Percentiles rank a stretch among this genome's conserved stretches.
Evolutionary conservation across 495 filamentous ascomycete species (phyloP).

Genomic region (Polyplosphaeria fusca): DNA sequence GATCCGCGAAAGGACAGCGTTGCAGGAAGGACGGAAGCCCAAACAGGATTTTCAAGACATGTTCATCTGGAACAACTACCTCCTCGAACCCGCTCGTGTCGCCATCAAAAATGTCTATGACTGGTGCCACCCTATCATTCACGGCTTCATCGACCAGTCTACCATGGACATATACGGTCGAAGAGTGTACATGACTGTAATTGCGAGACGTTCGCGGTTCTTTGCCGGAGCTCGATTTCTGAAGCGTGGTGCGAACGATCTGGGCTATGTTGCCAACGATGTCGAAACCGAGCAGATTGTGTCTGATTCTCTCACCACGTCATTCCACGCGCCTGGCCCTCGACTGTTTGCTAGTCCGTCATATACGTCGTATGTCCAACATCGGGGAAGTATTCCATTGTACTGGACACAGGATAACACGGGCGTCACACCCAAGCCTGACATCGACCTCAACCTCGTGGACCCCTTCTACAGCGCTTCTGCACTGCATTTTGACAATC

Average conservation of each 20-base stretch:
- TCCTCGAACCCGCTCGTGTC: constrained; percentile 70
- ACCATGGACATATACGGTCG: constrained; percentile 54
- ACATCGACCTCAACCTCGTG: constrained; percentile 87
- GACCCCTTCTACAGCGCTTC: constrained; percentile 97
- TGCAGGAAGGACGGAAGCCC: constrained; percentile 60
- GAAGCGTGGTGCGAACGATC: constrained; percentile 91
- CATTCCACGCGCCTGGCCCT: constrained; percentile 89
- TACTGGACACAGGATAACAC: constrained; percentile 98
- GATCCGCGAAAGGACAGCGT: constrained; percentile 67
- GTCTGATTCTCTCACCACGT: constrained; percentile 86
- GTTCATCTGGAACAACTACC: constrained; percentile 96
- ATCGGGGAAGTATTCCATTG: constrained; percentile 92
- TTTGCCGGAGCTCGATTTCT: constrained; percentile 94
- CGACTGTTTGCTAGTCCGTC: constrained; percentile 81
- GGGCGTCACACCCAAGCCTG: constrained; percentile 91
- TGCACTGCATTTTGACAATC: constrained; percentile 91
- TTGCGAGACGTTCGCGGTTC: constrained; percentile 85
- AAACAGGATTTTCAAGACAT: constrained; percentile 76
- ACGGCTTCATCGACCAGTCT: constrained; percentile 88
- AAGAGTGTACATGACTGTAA: constrained; percentile 84
- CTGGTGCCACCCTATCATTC: constrained; percentile 94
- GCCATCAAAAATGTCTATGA: constrained; percentile 78
- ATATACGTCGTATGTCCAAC: constrained; percentile 95
- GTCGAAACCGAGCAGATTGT: constrained; percentile 99
- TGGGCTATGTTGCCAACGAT: constrained; percentile 96